These are phyloP conservation scores for Mallotus nudiflorus DNA, from an alignment of 345 rosid genomes.

Conservation along the genomic window DNA sequence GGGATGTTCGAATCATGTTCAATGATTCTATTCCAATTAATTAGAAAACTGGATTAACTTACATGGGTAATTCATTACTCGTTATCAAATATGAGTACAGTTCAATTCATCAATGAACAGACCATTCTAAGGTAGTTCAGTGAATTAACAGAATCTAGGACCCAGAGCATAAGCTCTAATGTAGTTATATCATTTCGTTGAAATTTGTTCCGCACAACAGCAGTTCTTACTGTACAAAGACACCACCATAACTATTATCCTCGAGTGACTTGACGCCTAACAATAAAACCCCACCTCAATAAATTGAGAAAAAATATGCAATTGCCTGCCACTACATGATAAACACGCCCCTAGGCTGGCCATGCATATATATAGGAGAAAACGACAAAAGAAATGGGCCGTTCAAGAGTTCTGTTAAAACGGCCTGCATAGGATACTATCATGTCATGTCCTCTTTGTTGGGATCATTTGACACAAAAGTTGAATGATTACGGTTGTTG, in stretches of 20 bases:
- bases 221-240: neutral
- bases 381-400: constrained; percentile 9
- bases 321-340: neutral
- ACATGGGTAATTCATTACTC: too few species aligned
- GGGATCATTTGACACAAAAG: neutral
- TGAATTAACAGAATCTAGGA: too few species aligned
- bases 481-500: too few species aligned
- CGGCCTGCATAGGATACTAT: neutral
- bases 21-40: neutral
- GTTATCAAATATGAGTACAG: too few species aligned
- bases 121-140: too few species aligned
- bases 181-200: neutral
- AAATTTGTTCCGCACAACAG: neutral
- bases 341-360: neutral
- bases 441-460: too few species aligned
- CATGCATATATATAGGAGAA: neutral
- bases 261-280: too few species aligned
- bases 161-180: too few species aligned
- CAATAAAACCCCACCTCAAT: constrained; percentile 2
- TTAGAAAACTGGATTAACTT: too few species aligned
- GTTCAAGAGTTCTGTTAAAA: neutral
- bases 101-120: too few species aligned
- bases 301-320: neutral
- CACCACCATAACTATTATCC: constrained; percentile 4
- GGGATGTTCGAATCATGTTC: neutral